Evolutionary conservation across 768 basidiomycete species (phyloP).

Genomic region (Wakefieldia striispora): DNA sequence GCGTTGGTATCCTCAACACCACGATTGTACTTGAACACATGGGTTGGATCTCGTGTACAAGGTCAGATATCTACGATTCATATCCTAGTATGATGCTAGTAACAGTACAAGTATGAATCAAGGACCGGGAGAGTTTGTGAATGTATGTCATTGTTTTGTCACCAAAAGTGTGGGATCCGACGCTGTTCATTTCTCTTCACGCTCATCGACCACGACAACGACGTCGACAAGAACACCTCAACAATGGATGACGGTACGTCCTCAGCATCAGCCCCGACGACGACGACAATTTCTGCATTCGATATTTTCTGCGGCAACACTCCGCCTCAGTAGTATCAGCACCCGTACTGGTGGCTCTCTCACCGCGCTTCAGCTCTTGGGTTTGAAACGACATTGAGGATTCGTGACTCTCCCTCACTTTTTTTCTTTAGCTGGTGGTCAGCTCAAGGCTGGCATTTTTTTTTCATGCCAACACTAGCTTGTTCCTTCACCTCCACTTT

Average conservation of each 20-base stretch:
- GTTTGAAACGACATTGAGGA: constrained; percentile 29
- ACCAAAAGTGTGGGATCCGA: not conserved
- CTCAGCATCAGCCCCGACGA: constrained; percentile 72
- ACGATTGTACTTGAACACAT: too few species aligned
- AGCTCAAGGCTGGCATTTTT: constrained; percentile 35
- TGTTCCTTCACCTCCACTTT: constrained; percentile 8
- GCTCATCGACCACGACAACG: constrained; percentile 14
- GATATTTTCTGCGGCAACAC: constrained; percentile 39
- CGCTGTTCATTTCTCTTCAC: constrained; percentile 1
- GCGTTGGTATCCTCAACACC: too few species aligned
- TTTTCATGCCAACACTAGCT: not conserved
- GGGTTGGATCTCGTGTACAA: too few species aligned
- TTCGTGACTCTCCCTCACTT: constrained; percentile 10
- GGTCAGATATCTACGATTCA: too few species aligned
- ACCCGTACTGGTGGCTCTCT: constrained; percentile 26
- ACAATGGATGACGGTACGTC: constrained; percentile 76
- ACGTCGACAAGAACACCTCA: constrained; percentile 32
- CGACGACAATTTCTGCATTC: constrained; percentile 51
- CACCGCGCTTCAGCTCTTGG: constrained; percentile 31
- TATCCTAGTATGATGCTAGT: too few species aligned
- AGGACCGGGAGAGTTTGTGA: too few species aligned
- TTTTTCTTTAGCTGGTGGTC: constrained; percentile 21
- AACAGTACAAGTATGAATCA: too few species aligned
- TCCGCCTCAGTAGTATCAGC: constrained; percentile 33
- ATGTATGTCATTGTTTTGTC: constrained; percentile 23